Base-by-base conservation (phyloP, 2,329 filamentous ascomycete species). In the Exophiala aquamarina region DNA sequence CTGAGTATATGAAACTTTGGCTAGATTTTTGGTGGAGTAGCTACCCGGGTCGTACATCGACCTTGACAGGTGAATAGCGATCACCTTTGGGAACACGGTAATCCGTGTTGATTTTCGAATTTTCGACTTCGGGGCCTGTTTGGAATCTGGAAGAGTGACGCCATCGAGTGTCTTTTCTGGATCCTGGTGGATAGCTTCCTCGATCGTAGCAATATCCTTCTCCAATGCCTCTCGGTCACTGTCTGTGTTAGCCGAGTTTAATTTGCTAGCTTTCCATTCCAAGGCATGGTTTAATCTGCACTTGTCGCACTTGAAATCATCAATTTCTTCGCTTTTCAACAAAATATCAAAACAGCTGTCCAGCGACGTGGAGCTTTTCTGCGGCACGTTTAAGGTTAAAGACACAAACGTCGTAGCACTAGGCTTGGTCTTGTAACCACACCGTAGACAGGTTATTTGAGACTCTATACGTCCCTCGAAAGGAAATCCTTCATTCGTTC, bases 261-360 rank as follows among this genome's bases (percentile, higher is more conserved):
- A 64, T 54, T 89, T 82, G 5, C 74, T 70, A 52, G 81, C 72
- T 54, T 89, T 79, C 41, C 77, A 68, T 21, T 82, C 74, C 43
- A 88, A 71, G 3, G 90, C 90, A 65, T 95, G 87, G 34, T 88
- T 70, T n/a, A 98, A 75, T 17, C 90, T 83, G 63, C 93, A 98
- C 69, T 84, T 87, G 61, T 96, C 93, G 70, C 93, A 98, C 59
- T 88, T 91, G 74, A 94, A 98, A 65, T 95, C 93, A 54, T 97
- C 92, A 56, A 98, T 96, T 64, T 90, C 86, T 67, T 98, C 93
- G 0, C 89, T 89, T 69, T 95, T 95, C 58, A 98, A 84, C 68
- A 96, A 85, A 32, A 87, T 87, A 61, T 98, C 93, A 60, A 98
- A 93, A 67, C 93, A 98, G 7, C 83, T 77, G 62, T 86, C 90